Base-by-base conservation (phyloP, 768 basidiomycete species). In the Russula sp. region DNA sequence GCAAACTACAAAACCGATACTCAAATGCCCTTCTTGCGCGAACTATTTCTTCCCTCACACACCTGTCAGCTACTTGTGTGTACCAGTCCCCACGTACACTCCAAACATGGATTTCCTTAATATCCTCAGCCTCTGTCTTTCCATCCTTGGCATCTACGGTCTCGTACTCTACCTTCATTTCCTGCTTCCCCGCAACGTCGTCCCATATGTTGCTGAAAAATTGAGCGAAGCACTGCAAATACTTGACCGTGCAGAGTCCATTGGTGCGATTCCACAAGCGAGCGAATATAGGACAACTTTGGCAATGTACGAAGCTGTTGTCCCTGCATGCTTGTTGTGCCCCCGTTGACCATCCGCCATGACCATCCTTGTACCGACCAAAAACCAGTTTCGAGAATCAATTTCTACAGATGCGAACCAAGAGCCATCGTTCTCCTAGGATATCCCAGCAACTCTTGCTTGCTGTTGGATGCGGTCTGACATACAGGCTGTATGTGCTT, bases 391-490 rank as follows among this genome's bases (percentile, higher is more conserved):
- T 49, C 16, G 16, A 2, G 2, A 29, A 4, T 10, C 22, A n/a
- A 2, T 20, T 53, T 18, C 20, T 42, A 16, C 50, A 14, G 20
- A 43, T 52, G 18, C 58, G 58, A 10, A 53, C 35, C 3, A 50
- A 59, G n/a, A 59, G 58, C 25, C 41, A 59, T 29, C 58, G 42
- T 38, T 22, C 50, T 18, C 50, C 34, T 3, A 22, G 50, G 50
- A 10, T 38, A 0, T 20, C 41, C 20, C 50, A 35, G 18, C 58
- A 59, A 43, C 16, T 59, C 18, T 14, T 34, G 42, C 58, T 51
- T 38, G 50, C 58, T 9, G 1, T 45, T 43, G n/a, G 58, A n/a
- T 39, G 42, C 18, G 58, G 58, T 10, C 50, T 43, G 11, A 52
- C 58, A 4, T 51, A 41, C 49, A 50, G 16, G n/a, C 32, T 59